Evolutionary conservation across 176 grass and related monocot genomes (phyloP).

Genomic region (Musa schizocarpa): DNA sequence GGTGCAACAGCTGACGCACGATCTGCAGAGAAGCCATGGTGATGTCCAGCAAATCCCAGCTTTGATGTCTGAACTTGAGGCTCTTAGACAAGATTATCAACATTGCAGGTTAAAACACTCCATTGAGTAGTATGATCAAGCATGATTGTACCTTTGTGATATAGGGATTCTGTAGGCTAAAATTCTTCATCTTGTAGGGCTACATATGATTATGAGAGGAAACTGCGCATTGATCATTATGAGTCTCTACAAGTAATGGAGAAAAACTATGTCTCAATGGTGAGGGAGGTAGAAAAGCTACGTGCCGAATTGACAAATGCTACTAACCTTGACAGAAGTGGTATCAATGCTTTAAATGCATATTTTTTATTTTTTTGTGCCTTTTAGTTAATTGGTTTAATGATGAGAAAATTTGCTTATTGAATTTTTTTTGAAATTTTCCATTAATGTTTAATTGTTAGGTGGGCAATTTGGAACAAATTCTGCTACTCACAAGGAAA

Average conservation of each 20-base stretch:
- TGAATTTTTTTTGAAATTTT: neutral
- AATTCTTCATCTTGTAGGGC: constrained; percentile 35
- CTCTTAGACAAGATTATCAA: constrained; percentile 74
- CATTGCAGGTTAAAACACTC: constrained; percentile 46
- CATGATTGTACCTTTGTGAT: neutral
- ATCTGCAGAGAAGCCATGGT: constrained; percentile 69
- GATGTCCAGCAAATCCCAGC: constrained; percentile 73
- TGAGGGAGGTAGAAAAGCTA: constrained; percentile 81
- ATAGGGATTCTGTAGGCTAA: neutral
- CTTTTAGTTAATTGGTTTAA: neutral
- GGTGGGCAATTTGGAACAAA: constrained; percentile 42
- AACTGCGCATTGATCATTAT: constrained; percentile 61
- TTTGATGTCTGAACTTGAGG: constrained; percentile 47
- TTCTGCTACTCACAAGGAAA: constrained; percentile 41
- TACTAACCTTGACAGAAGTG: constrained; percentile 41
- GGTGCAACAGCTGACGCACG: constrained; percentile 70
- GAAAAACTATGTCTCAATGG: constrained; percentile 84
- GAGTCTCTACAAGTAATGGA: constrained; percentile 78
- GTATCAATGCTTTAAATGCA: constrained; percentile 11
- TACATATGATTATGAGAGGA: constrained; percentile 88
- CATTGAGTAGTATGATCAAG: constrained; percentile 9
- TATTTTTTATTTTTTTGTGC: constrained; percentile 2
- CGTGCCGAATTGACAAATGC: constrained; percentile 73
- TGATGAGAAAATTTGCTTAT: neutral
- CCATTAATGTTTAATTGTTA: neutral